Evolutionary conservation across 1,139 yeast species (phyloP).

Genomic region (Hansenula anomala): DNA sequence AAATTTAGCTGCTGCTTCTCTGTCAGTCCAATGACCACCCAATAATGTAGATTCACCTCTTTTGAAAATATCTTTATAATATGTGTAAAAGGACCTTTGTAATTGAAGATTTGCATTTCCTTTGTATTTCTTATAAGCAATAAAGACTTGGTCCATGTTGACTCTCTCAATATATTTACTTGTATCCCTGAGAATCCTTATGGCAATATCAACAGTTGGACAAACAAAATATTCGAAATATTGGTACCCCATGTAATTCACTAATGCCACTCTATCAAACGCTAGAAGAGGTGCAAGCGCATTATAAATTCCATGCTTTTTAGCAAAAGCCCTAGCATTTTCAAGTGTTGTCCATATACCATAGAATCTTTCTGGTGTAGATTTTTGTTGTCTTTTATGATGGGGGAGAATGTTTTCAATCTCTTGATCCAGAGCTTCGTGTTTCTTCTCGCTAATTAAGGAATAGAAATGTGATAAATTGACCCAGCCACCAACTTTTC

Average conservation of each 20-base stretch:
- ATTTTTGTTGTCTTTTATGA: not conserved
- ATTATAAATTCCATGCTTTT: conserved; percentile 7
- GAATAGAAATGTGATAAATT: conserved; percentile 13
- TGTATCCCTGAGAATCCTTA: conserved; percentile 19
- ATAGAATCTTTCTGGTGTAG: conserved; percentile 1
- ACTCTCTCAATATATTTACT: conserved; percentile 3
- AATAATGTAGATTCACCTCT: conserved; percentile 18
- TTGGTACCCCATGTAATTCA: conserved; percentile 13
- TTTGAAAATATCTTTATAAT: conserved; percentile 4
- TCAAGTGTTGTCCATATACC: conserved; percentile 19
- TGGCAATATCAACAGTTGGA: conserved; percentile 9
- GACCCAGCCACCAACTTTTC: conserved; percentile 21
- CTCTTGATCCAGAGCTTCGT: not conserved
- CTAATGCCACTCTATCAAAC: conserved; percentile 20
- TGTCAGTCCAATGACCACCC: conserved; percentile 22
- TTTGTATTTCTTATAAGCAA: conserved; percentile 10
- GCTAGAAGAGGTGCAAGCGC: conserved; percentile 13
- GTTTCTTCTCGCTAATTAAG: no score
- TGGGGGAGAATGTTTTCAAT: not conserved
- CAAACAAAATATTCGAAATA: conserved; percentile 20
- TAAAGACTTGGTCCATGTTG: conserved; percentile 20
- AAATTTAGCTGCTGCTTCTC: conserved; percentile 10
- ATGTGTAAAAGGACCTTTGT: conserved; percentile 11
- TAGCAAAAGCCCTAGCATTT: conserved; percentile 17
- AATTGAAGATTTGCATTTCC: conserved; percentile 5